Base-by-base conservation (phyloP, 495 filamentous ascomycete genomes). In the Penicillium egyptiacum region DNA sequence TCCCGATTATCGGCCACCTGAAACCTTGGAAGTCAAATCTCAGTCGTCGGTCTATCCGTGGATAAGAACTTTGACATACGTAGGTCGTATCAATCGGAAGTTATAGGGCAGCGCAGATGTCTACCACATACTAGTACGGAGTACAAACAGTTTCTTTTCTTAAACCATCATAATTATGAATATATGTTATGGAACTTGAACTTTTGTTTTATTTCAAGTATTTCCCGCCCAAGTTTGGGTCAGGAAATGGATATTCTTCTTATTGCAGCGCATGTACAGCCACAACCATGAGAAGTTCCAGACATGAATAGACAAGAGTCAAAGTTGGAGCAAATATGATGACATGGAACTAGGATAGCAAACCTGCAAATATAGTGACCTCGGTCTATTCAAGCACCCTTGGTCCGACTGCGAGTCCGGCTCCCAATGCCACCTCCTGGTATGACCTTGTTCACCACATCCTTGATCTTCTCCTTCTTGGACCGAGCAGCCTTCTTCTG, bases 361-460 rank as follows among this genome's bases (percentile, higher is more conserved):
- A 33, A 14, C 8, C 23, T 10, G 20, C 5, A 28, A 11, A n/a
- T 17, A 39, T 7, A 17, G 39, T 31, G 9, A 11, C 19, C 7
- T 16, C 26, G 9, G 5, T 14, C 20, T 31, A 33, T 39, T 47
- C 56, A 69, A 40, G 65, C 43, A 44, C 51, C 60, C 60, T 77
- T 75, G 51, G 73, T 75, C 19, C 73, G 71, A 60, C 71, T 76
- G 42, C 75, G 73, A 42, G 75, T 77, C n/a, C 73, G 66, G 48
- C 69, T 75, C 30, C 75, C 73, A 56, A 72, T 68, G 11, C 73
- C 69, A 65, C 72, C 73, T 16, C 59, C 65, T 11, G 71, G 59
- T 20, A 71, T 61, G 22, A 56, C 56, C 60, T 70, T 71, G 48
- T 70, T 71, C 44, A 66, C 35, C 0, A 59, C 49, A 12, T 71